phyloP scores from a whole-genome alignment of 345 rosid genomes.

The Capsella bursapastoris region DNA sequence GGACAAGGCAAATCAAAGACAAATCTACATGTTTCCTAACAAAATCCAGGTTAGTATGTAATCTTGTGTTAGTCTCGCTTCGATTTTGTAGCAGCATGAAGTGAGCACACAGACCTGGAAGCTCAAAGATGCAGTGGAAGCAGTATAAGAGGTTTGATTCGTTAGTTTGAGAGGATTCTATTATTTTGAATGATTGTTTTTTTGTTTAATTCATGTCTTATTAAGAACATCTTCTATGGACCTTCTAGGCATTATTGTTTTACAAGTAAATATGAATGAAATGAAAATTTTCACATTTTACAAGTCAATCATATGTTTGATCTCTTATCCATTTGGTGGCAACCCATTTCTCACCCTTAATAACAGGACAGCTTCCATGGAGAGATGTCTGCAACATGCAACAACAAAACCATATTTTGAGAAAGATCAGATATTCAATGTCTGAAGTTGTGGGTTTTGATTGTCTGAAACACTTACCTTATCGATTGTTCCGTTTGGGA shows the following conservation, averaged over 20 bases:
- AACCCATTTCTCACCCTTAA: constrained; percentile 72
- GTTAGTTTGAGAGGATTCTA: constrained; percentile 4
- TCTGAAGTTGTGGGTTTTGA: background rate
- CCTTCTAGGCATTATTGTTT: background rate
- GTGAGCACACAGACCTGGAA: constrained; percentile 21
- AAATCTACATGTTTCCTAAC: constrained; percentile 17
- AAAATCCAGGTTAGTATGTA: constrained; percentile 26
- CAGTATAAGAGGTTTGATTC: constrained; percentile 12
- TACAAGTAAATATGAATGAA: constrained; percentile 29
- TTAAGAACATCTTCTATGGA: constrained; percentile 8
- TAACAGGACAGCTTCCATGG: constrained; percentile 67
- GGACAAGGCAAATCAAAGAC: constrained; percentile 14
- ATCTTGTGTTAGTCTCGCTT: constrained; percentile 24
- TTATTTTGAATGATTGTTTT: background rate
- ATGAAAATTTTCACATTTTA: background rate
- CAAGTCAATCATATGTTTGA: constrained; percentile 32
- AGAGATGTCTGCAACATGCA: constrained; percentile 60
- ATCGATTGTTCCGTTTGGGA: constrained; percentile 67
- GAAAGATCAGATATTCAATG: background rate
- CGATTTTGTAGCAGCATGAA: constrained; percentile 37
- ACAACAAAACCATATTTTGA: constrained; percentile 19
- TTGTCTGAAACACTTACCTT: constrained; percentile 41
- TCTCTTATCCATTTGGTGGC: constrained; percentile 78
- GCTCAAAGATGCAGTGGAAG: constrained; percentile 1
- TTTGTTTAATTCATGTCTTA: background rate